Evolutionary conservation across 1,284 basidiomycete species (phyloP).

Genomic region (Irpex lacteus): DNA sequence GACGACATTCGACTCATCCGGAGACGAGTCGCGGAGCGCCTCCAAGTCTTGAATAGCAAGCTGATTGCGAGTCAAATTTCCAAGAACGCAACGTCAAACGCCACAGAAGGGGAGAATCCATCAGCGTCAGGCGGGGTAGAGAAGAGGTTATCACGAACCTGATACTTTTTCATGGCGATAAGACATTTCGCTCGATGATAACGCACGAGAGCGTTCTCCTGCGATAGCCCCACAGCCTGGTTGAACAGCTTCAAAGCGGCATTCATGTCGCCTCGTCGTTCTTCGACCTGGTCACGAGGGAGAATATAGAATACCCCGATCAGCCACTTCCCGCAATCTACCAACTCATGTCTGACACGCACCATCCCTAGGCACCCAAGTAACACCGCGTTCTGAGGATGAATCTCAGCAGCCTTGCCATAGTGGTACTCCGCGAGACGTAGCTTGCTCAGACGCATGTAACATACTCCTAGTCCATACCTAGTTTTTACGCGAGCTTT

Average conservation of each 20-base stretch:
- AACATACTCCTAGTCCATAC: constrained; percentile 96
- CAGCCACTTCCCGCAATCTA: constrained; percentile 12
- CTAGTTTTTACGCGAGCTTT: constrained; percentile 36
- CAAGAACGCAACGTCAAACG: constrained; percentile 11
- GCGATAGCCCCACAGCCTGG: constrained; percentile 70
- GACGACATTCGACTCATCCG: constrained; percentile 92
- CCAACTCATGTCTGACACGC: constrained; percentile 30
- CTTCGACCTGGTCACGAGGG: constrained; percentile 63
- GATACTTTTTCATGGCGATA: constrained; percentile 77
- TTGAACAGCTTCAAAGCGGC: constrained; percentile 79
- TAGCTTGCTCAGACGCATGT: constrained; percentile 87
- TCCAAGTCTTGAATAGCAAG: constrained; percentile 79
- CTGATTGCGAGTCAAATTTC: constrained; percentile 40
- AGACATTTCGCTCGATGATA: constrained; percentile 89
- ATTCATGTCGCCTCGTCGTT: constrained; percentile 71
- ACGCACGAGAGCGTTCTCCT: constrained; percentile 84
- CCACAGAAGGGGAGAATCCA: constrained; percentile 23
- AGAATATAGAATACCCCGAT: constrained; percentile 23
- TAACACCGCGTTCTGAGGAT: constrained; percentile 87
- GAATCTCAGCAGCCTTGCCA: constrained; percentile 84
- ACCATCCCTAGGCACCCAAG: constrained; percentile 91
- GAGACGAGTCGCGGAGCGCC: constrained; percentile 73
- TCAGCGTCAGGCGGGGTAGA: constrained; percentile 20
- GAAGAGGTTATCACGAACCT: constrained; percentile 52
- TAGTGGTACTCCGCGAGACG: constrained; percentile 94